Percentiles rank a stretch among this genome's conserved stretches.
phyloP scores from a whole-genome alignment of 306 rosid species.

The Hylodesmum podocarpum region DNA sequence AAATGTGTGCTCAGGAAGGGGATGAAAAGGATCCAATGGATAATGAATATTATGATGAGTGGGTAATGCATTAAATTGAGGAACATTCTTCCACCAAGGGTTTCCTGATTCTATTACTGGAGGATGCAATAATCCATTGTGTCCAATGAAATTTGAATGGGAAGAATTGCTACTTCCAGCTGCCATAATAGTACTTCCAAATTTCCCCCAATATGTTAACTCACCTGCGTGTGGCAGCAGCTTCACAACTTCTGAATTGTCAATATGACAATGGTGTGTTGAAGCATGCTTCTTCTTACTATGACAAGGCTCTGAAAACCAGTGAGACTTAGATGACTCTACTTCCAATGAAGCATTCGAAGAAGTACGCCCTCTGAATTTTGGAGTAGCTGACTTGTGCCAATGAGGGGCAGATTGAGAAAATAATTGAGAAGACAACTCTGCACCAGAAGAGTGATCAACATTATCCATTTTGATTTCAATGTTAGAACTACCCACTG shows the following conservation, averaged over 20 bases:
- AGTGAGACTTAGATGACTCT: constrained; percentile 46
- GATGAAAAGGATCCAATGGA: constrained; percentile 34
- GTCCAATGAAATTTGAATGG: constrained; percentile 24
- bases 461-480: constrained; percentile 30
- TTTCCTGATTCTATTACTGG: constrained; percentile 31
- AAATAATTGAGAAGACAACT: constrained; percentile 29
- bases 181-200: constrained; percentile 35
- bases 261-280: constrained; percentile 21
- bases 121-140: constrained; percentile 26
- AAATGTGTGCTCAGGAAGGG: constrained; percentile 32
- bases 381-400: constrained; percentile 45
- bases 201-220: constrained; percentile 32
- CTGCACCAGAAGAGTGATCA: constrained; percentile 34
- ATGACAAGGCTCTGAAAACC: constrained; percentile 44
- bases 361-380: constrained; percentile 29
- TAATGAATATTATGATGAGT: background rate
- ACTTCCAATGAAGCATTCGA: constrained; percentile 33
- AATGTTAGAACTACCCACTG: constrained; percentile 34
- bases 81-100: constrained; percentile 32
- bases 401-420: constrained; percentile 39
- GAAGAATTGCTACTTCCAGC: constrained; percentile 22
- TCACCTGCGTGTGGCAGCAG: constrained; percentile 39
- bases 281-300: constrained; percentile 47
- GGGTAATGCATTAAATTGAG: constrained; percentile 19
- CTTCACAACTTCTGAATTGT: constrained; percentile 34